phyloP scores from a whole-genome alignment of 257 asterid genomes.

The Nicotiana obtusifolia region DNA sequence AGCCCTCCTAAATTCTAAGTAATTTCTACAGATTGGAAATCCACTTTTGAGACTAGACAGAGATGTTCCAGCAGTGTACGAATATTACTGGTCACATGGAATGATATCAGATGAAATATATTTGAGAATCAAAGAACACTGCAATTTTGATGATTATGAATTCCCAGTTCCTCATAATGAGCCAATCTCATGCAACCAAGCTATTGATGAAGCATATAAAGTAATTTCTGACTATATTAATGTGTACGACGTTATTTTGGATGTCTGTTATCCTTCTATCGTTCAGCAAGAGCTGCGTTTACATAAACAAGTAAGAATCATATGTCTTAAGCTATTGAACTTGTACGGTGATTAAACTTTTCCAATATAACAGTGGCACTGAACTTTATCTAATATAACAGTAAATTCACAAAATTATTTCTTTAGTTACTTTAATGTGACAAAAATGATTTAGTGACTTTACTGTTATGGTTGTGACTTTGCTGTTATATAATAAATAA shows the following conservation, averaged over 20 bases:
- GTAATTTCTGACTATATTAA: conserved; percentile 37
- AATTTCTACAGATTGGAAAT: conserved; percentile 57
- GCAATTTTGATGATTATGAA: conserved; percentile 43
- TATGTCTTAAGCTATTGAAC: not conserved
- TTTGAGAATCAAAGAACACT: conserved; percentile 32
- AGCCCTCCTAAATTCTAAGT: not conserved
- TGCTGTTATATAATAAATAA: too few relatives aligned
- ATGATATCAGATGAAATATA: conserved; percentile 62
- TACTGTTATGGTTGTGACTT: too few relatives aligned
- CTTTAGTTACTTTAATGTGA: too few relatives aligned
- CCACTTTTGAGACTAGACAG: conserved; percentile 62
- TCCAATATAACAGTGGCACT: too few relatives aligned
- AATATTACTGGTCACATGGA: conserved; percentile 75
- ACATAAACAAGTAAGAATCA: conserved; percentile 35
- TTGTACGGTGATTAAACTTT: too few relatives aligned
- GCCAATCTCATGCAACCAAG: conserved; percentile 41
- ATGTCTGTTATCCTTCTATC: conserved; percentile 63
- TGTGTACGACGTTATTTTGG: conserved; percentile 61
- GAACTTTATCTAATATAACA: too few relatives aligned
- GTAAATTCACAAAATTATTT: too few relatives aligned
- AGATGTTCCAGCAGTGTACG: conserved; percentile 57
- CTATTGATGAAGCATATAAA: conserved; percentile 18
- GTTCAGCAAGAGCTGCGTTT: conserved; percentile 40
- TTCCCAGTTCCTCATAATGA: conserved; percentile 19
- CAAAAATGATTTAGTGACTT: too few relatives aligned